These are phyloP conservation scores for Chamaenerion angustifolium DNA, from an alignment of 345 rosid genomes.

Conservation along the genomic window DNA sequence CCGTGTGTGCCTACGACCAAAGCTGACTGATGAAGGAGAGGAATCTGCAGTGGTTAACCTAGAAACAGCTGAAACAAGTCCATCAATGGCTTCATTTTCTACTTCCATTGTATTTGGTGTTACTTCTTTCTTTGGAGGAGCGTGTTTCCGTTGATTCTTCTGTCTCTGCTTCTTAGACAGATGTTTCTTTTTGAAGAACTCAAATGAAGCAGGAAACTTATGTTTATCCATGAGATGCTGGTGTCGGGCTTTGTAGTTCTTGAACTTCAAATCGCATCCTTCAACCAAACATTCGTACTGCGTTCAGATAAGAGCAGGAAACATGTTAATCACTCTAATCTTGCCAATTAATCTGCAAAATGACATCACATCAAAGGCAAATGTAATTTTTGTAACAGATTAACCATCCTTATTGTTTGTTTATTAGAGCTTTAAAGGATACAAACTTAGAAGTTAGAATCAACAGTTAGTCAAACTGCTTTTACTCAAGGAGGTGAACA, in stretches of 20 bases:
- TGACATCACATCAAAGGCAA: neutral
- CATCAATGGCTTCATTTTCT: constrained; percentile 50
- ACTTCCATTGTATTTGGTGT: constrained; percentile 51
- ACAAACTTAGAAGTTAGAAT: too few relatives aligned
- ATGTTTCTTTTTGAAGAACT: constrained; percentile 57
- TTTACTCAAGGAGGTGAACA: too few relatives aligned
- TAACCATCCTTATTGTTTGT: too few relatives aligned
- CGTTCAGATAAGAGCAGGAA: constrained; percentile 3
- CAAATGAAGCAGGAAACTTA: constrained; percentile 74
- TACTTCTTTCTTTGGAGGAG: constrained; percentile 18
- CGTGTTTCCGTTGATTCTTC: constrained; percentile 32
- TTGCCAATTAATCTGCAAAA: neutral
- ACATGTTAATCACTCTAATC: neutral
- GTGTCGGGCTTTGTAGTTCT: constrained; percentile 61
- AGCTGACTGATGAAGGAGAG: constrained; percentile 65
- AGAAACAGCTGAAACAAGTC: constrained; percentile 74
- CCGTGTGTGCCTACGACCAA: constrained; percentile 64
- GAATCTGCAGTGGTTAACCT: constrained; percentile 60
- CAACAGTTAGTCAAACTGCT: too few relatives aligned
- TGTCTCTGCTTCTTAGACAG: constrained; percentile 76
- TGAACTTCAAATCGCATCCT: constrained; percentile 74
- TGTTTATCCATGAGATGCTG: constrained; percentile 83
- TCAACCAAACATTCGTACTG: constrained; percentile 94
- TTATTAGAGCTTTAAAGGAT: too few relatives aligned
- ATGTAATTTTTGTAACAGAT: neutral